Conservation (phyloP, 371 early-diverging fungal genomes). For the Blakeslea trispora region DNA sequence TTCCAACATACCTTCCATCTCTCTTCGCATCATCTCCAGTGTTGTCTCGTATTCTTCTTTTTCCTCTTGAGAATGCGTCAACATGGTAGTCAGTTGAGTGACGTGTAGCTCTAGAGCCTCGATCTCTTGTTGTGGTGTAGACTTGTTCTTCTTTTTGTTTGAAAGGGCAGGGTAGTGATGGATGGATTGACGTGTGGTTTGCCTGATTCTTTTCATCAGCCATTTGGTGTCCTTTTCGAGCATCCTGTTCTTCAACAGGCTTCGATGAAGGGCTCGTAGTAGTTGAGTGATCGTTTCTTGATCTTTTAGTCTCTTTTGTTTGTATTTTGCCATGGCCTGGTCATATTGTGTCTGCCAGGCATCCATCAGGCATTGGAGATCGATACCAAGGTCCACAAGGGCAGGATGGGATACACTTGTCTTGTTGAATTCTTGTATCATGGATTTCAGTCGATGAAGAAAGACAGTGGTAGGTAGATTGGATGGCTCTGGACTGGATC, state of each 20-base stretch:
- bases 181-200: not conserved
- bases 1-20: conserved; percentile 29
- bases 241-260: conserved; percentile 9
- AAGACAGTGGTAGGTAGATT: not conserved
- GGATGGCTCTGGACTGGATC: not conserved
- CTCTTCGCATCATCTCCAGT: conserved; percentile 21
- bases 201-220: conserved; percentile 8
- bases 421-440: conserved; percentile 9
- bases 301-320: conserved; percentile 8
- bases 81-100: not conserved
- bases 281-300: conserved; percentile 10
- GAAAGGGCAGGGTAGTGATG: not conserved
- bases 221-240: conserved; percentile 14
- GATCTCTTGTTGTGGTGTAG: too few relatives aligned
- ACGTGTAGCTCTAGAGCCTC: too few relatives aligned
- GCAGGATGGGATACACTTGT: not conserved
- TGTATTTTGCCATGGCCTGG: not conserved
- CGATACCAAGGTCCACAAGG: not conserved
- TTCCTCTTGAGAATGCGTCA: conserved; percentile 18
- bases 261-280: conserved; percentile 15
- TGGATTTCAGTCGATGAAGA: conserved; percentile 4
- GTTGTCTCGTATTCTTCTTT: conserved; percentile 25
- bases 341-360: conserved; percentile 7
- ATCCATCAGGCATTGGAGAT: not conserved
- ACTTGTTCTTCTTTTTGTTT: too few relatives aligned